These are phyloP conservation scores for Davidsoniella neocaledoniae DNA, from an alignment of 2,329 filamentous ascomycete species.

Conservation along the genomic window DNA sequence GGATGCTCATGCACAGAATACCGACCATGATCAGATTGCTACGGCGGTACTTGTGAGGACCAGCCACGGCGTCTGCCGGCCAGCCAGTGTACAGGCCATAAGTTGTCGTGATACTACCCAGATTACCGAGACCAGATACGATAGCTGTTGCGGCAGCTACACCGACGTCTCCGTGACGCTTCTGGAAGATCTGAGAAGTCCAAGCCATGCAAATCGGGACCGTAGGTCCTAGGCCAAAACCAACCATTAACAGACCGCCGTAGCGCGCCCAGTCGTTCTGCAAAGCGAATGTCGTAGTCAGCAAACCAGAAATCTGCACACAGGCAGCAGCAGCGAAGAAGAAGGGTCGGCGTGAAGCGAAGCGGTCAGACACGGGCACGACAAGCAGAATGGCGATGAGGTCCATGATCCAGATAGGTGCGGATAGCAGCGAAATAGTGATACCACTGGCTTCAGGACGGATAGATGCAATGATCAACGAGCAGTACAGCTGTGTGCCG, in stretches of 20 bases:
- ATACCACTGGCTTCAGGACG: conserved; percentile 56
- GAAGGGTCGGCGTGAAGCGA: conserved; percentile 60
- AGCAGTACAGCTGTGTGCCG: conserved; percentile 75
- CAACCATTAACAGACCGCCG: conserved; percentile 74
- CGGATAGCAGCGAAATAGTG: conserved; percentile 65
- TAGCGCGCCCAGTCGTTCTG: conserved; percentile 66
- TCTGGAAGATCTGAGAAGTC: conserved; percentile 82
- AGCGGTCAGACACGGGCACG: conserved; percentile 74
- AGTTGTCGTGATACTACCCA: conserved; percentile 73
- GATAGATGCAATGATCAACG: conserved; percentile 68
- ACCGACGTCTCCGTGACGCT: conserved; percentile 75
- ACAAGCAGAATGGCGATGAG: conserved; percentile 72
- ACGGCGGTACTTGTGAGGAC: conserved; percentile 55
- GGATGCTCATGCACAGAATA: conserved; percentile 62
- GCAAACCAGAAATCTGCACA: conserved; percentile 67
- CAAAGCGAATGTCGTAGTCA: conserved; percentile 60
- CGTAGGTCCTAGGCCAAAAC: conserved; percentile 77
- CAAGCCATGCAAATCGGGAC: conserved; percentile 90
- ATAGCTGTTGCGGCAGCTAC: conserved; percentile 74
- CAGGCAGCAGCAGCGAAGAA: conserved; percentile 65
- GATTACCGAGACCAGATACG: conserved; percentile 73
- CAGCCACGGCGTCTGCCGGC: conserved; percentile 54
- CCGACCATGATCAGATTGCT: conserved; percentile 83
- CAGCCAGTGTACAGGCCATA: conserved; percentile 82
- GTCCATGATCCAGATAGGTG: conserved; percentile 90